A percentile compares a stretch with the other conserved stretches of the same genome.
These are phyloP conservation scores for Hordeum marinum DNA, from an alignment of 176 grass and related monocot species.

Conservation along the genomic window DNA sequence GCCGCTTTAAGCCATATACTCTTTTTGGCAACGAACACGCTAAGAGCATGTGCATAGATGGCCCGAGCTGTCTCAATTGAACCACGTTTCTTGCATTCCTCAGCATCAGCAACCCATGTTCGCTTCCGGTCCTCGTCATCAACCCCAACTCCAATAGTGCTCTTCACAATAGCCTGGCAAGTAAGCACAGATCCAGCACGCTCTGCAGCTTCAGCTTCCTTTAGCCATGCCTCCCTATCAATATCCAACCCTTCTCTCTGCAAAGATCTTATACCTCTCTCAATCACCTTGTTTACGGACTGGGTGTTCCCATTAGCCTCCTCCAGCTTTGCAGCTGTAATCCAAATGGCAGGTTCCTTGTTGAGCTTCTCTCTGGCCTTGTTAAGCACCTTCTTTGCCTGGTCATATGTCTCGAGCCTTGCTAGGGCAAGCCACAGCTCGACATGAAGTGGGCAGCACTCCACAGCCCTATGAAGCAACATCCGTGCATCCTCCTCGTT, in stretches of 20 bases:
- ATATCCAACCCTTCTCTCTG: constrained; percentile 81
- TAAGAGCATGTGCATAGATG: constrained; percentile 86
- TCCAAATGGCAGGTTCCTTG: constrained; percentile 94
- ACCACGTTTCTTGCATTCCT: constrained; percentile 92
- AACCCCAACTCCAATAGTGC: constrained; percentile 82
- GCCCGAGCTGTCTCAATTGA: constrained; percentile 92
- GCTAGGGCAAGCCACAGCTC: constrained; percentile 94
- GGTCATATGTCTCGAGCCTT: constrained; percentile 91
- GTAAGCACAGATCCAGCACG: constrained; percentile 80
- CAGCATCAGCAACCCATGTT: constrained; percentile 97
- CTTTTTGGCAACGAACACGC: constrained; percentile 75
- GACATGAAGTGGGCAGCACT: constrained; percentile 83
- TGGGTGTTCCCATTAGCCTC: constrained; percentile 76
- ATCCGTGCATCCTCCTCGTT: constrained; percentile 85
- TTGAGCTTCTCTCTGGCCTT: constrained; percentile 76
- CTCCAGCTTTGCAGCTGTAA: constrained; percentile 91
- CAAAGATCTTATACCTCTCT: constrained; percentile 80
- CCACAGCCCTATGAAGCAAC: constrained; percentile 87
- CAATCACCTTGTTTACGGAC: constrained; percentile 78
- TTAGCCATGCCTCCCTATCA: constrained; percentile 90
- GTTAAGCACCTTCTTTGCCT: constrained; percentile 90
- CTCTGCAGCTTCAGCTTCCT: constrained; percentile 85
- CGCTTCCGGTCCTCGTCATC: constrained; percentile 86
- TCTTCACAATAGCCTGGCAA: constrained; percentile 86
- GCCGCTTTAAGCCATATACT: constrained; percentile 95